These are phyloP conservation scores for Graphiopsis chlorocephala DNA, from an alignment of 2,329 filamentous ascomycete genomes.

Conservation along the genomic window DNA sequence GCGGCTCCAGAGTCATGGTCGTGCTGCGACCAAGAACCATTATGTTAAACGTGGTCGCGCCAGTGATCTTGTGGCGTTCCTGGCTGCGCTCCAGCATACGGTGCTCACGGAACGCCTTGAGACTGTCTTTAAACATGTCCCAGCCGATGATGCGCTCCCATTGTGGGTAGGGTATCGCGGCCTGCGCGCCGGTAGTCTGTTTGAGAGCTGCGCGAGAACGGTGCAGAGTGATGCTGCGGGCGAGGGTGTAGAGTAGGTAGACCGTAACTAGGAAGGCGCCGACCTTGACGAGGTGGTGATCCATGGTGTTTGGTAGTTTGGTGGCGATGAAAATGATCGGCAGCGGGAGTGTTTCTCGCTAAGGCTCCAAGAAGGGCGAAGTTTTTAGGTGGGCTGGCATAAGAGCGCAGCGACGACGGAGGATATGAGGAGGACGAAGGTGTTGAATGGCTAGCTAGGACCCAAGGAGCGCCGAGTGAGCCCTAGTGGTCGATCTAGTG, in stretches of 20 bases:
- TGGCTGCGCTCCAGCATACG: slow-evolving; percentile 36
- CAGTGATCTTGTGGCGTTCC: slow-evolving; percentile 33
- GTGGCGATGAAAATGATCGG: neutral
- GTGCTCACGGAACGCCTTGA: slow-evolving; percentile 38
- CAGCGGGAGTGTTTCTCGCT: neutral
- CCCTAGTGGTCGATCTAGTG: neutral
- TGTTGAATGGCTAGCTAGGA: neutral
- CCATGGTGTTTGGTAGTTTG: neutral
- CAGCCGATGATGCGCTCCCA: slow-evolving; percentile 54
- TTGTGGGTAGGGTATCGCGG: slow-evolving; percentile 31
- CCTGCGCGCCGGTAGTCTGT: slow-evolving; percentile 2
- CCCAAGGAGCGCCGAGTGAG: neutral
- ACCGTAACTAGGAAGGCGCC: neutral
- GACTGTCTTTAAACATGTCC: slow-evolving; percentile 46
- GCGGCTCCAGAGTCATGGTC: slow-evolving; percentile 46
- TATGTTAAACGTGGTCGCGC: slow-evolving; percentile 40
- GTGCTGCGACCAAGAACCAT: slow-evolving; percentile 32
- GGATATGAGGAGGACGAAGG: neutral
- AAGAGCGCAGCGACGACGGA: neutral
- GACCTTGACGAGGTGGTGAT: neutral
- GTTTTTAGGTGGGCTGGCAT: neutral
- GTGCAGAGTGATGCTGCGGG: neutral
- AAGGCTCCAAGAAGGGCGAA: neutral
- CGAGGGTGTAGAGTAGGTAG: slow-evolving; percentile 7
- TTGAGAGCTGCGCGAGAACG: slow-evolving; percentile 7